Evolutionary conservation across 495 filamentous ascomycete species (phyloP), one percentile per base, ranked within the genome.

Genomic region (Aspergillus sparsus): DNA sequence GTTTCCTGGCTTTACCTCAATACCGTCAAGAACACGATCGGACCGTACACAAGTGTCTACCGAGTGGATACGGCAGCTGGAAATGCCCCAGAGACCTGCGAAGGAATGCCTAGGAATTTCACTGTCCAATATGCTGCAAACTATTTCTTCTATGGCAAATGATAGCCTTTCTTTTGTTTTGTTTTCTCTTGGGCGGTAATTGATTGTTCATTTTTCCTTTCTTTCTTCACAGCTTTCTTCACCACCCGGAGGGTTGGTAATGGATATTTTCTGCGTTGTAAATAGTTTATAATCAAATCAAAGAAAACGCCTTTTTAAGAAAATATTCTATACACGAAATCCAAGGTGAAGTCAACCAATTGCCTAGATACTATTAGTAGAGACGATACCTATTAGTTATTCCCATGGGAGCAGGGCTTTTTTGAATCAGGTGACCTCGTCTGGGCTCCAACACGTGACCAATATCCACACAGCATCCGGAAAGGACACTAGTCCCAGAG

Each of bases 61-160:
- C 81, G 94, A n/a, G 75, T 97, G 13, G 80, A 91, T 66, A 98
- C 94, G 1, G 91, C 86, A 3, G 91, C 91, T 9, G 94, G 94
- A 15, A 80, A 77, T n/a, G 68, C 90, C 0, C 92, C 94, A 0
- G 75, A 81, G 37, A 92, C 85, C 0, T 98, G 94, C 71, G 67
- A 83, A 39, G 88, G 87, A 1, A 77, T 84, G 80, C 71, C 79
- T 1, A 71, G 75, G 33, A 53, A 66, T 6, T 93, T 98, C 62
- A 71, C 84, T 51, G 83, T 95, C 36, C 78, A 91, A 69, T 98
- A 98, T 74, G 80, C 90, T 11, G 85, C 93, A 7, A 85, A 91
- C 78, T 98, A 92, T 50, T 83, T 76, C 62, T 75, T 83, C 58
- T 83, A 66, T 68, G 75, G 74, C 44, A 47, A 47, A 8, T 47